Conservation (phyloP, 1,284 basidiomycete genomes). For the Malassezia globosa region DNA sequence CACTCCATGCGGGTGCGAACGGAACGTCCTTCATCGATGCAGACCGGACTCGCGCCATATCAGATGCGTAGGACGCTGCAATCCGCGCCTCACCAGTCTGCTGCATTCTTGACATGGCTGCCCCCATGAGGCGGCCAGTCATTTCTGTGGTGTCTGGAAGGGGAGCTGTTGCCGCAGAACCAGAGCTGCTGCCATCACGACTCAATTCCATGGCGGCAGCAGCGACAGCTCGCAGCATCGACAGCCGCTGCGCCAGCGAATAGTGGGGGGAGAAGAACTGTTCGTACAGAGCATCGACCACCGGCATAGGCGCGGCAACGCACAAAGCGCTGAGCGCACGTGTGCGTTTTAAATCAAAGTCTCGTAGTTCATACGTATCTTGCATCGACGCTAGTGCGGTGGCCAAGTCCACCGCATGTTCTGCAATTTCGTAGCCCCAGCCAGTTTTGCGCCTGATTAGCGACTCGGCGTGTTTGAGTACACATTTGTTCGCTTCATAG, state of each 20-base stretch:
- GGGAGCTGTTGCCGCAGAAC: neutral
- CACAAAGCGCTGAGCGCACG: conserved; percentile 67
- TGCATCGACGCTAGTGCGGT: conserved; percentile 64
- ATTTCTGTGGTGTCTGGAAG: no score
- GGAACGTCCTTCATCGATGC: no score
- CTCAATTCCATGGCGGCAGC: conserved; percentile 74
- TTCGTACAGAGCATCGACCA: conserved; percentile 62
- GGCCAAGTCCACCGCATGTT: conserved; percentile 73
- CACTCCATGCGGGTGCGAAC: conserved; percentile 2
- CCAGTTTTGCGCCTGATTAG: conserved; percentile 29
- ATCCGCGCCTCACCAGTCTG: conserved; percentile 19
- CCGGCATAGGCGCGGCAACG: conserved; percentile 62
- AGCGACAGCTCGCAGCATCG: conserved; percentile 73
- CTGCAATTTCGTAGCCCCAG: conserved; percentile 47
- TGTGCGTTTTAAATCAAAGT: conserved; percentile 68
- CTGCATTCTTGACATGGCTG: conserved; percentile 7
- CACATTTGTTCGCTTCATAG: conserved; percentile 18
- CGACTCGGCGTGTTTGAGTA: conserved; percentile 21
- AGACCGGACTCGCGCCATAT: neutral
- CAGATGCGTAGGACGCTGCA: neutral
- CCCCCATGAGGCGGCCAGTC: conserved; percentile 8
- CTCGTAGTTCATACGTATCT: conserved; percentile 68
- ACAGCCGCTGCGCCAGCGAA: conserved; percentile 68
- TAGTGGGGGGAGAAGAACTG: conserved; percentile 88
- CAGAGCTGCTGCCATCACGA: neutral